Evolutionary conservation across 768 basidiomycete genomes (phyloP).

Genomic region (Podaxis carcinomalis): DNA sequence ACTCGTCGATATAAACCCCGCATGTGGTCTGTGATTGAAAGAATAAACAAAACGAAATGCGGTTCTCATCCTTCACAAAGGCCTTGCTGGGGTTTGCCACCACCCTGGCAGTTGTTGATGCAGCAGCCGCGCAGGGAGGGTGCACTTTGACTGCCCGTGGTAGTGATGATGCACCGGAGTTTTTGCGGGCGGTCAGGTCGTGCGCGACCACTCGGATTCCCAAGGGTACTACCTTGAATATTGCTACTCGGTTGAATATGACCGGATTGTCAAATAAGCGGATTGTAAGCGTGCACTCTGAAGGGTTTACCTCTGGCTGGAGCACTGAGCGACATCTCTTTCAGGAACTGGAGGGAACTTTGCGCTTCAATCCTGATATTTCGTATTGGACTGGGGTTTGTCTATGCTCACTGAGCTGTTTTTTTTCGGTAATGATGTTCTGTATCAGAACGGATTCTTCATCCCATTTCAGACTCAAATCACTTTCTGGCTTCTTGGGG

Average conservation of each 20-base stretch:
- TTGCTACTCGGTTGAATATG: constrained; percentile 49
- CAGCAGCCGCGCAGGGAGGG: neutral
- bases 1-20: neutral
- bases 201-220: constrained; percentile 43
- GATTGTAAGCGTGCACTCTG: constrained; percentile 30
- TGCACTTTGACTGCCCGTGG: constrained; percentile 44
- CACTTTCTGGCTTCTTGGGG: constrained; percentile 54
- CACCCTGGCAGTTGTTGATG: neutral
- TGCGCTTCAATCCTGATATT: constrained; percentile 46
- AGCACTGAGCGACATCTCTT: neutral
- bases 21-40: neutral
- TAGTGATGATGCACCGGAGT: constrained; percentile 47
- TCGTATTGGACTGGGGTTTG: constrained; percentile 49
- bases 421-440: neutral
- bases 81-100: neutral
- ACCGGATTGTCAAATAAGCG: constrained; percentile 45
- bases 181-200: constrained; percentile 37
- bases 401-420: neutral
- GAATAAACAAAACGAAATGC: neutral
- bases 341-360: constrained; percentile 46
- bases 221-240: constrained; percentile 41
- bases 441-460: constrained; percentile 42
- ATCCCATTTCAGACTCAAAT: constrained; percentile 51
- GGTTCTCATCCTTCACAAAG: neutral
- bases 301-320: neutral